These are phyloP conservation scores for Cladophialophora immunda DNA, from an alignment of 2,329 filamentous ascomycete species.

Conservation along the genomic window DNA sequence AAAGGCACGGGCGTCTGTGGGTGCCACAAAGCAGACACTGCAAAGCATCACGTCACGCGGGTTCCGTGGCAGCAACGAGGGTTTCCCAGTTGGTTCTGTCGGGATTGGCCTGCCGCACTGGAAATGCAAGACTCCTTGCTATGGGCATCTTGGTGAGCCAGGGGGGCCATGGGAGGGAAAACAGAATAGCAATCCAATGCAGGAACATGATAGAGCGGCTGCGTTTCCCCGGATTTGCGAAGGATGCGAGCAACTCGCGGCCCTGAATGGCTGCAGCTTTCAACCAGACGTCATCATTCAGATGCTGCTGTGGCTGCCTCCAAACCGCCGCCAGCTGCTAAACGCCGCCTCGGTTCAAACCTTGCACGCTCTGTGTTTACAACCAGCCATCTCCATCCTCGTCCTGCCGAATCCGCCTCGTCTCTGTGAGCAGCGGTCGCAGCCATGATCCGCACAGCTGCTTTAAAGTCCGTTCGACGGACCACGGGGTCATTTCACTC, in stretches of 20 bases:
- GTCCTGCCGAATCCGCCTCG: not conserved
- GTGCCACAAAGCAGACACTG: not conserved
- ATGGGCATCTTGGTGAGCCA: not conserved
- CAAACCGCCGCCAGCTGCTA: not conserved
- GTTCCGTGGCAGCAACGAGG: not conserved
- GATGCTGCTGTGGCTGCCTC: not conserved
- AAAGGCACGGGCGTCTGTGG: not conserved
- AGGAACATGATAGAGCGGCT: not conserved
- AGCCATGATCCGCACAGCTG: constrained; percentile 18
- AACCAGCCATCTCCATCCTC: not conserved
- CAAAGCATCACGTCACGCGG: not conserved
- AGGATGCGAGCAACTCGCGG: not conserved
- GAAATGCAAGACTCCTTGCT: not conserved
- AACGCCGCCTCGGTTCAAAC: not conserved
- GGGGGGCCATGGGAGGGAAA: not conserved
- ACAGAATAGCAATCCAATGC: constrained; percentile 4
- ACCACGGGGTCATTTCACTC: not conserved
- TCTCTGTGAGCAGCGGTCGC: not conserved
- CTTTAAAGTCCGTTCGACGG: not conserved
- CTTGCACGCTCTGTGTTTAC: not conserved
- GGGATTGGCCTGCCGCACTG: not conserved
- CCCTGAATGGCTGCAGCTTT: not conserved
- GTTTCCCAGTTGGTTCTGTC: not conserved
- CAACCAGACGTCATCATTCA: not conserved
- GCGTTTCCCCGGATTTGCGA: not conserved